Base-by-base conservation (phyloP, 2,329 filamentous ascomycete genomes). In the Clarireedia homoeocarpa region DNA sequence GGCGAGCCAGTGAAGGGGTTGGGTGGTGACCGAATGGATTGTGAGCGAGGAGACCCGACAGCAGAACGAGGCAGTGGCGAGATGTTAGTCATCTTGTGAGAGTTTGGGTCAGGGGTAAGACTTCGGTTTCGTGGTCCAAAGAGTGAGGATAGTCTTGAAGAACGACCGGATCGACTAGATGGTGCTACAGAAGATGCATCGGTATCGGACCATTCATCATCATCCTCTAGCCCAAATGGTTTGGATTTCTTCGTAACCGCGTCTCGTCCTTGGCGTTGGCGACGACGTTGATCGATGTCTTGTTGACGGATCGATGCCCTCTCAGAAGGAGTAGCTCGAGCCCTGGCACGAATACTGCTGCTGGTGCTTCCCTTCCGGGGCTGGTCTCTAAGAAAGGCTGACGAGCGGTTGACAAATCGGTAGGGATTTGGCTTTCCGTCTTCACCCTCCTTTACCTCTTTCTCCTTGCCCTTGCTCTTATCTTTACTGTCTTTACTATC, bases 201-300 rank as follows among this genome's bases (percentile, higher is more conserved):
- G 20, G 44, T 54, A 9, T 54, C 44, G 2, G 34, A 39, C 51
- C 51, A 54, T n/a, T 42, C 51, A 42, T 54, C 51, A 30, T 48
- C 44, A n/a, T 20, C 45, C 12, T 40, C 34, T 20, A 17, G 20
- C 5, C 36, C 14, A 12, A 26, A 54, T 0, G 9, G 14, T 24
- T 23, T 48, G 1, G 34, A 5, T 6, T n/a, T 34, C 24, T 54
- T 48, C 9, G 17, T 26, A 4, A 20, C 3, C 20, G 51, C 34
- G 3, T 20, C 44, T 24, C 48, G 44, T 12, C 51, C 34, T 23
- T 48, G 39, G 36, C 51, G 34, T 20, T 42, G 51, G 27, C 27
- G 27, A 30, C 27, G 27, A 10, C 27, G 27, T 14, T 24, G 45
- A 6, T 44, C 45, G 24, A 55, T 50, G 30, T 50, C 38, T 20